Evolutionary conservation across 2,329 filamentous ascomycete genomes (phyloP).

Genomic region (Diaporthe helianthi): DNA sequence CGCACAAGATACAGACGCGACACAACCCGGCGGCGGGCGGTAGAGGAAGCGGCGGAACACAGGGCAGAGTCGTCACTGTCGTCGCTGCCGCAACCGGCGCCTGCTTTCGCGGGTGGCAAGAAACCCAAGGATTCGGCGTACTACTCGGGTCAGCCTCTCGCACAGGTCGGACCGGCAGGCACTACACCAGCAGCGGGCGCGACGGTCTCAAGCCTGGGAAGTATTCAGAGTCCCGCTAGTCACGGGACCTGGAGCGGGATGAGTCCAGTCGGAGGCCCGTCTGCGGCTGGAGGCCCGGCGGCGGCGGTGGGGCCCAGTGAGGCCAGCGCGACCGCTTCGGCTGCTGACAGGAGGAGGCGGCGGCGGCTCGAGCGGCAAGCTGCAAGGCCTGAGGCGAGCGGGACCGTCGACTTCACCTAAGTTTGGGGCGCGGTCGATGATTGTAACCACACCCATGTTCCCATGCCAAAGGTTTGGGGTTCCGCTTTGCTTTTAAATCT

Average conservation of each 20-base stretch:
- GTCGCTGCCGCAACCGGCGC: conserved; percentile 61
- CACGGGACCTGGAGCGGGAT: conserved; percentile 63
- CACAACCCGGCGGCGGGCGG: conserved; percentile 53
- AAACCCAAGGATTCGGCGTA: conserved; percentile 67
- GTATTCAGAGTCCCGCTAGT: conserved; percentile 52
- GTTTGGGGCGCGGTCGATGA: neutral
- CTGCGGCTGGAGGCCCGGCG: conserved; percentile 39
- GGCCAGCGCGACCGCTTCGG: conserved; percentile 46
- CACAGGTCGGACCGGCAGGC: conserved; percentile 47
- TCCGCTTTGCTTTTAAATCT: conserved; percentile 11
- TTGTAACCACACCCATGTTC: neutral
- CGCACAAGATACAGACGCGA: conserved; percentile 62
- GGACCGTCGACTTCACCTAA: conserved; percentile 38
- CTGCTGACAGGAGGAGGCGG: conserved; percentile 61
- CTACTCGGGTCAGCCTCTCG: conserved; percentile 57
- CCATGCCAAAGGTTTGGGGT: neutral
- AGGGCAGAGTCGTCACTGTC: conserved; percentile 46
- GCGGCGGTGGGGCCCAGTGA: conserved; percentile 46
- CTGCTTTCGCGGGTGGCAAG: conserved; percentile 60
- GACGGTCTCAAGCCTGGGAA: conserved; percentile 57
- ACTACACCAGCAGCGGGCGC: conserved; percentile 46
- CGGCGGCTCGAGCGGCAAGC: conserved; percentile 62
- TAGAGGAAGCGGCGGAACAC: conserved; percentile 55
- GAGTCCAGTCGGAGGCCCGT: conserved; percentile 44
- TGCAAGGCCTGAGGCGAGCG: conserved; percentile 46